Evolutionary conservation across 2,329 filamentous ascomycete genomes (phyloP).

Genomic region (Epichloe bromicola): DNA sequence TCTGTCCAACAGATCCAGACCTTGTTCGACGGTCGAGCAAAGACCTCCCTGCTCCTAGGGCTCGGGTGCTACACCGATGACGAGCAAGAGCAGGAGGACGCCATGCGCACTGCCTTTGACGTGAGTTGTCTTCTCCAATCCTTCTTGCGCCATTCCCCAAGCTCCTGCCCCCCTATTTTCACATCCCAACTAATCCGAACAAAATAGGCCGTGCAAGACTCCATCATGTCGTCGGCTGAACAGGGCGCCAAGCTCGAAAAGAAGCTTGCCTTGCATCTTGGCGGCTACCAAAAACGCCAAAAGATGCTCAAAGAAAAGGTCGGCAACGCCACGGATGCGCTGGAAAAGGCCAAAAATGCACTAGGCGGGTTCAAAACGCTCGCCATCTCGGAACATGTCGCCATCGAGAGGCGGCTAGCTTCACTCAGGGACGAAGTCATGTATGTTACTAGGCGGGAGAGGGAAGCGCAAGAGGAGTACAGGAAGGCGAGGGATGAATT

Average conservation of each 20-base stretch:
- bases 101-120: conserved; percentile 62
- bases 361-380: conserved; percentile 64
- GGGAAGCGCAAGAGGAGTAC: conserved; percentile 84
- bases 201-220: conserved; percentile 52
- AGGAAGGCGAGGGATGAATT: conserved; percentile 66
- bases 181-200: not conserved
- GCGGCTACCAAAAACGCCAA: conserved; percentile 79
- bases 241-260: conserved; percentile 82
- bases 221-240: conserved; percentile 61
- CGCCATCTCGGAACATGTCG: conserved; percentile 67
- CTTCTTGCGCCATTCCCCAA: not conserved
- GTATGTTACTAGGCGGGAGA: conserved; percentile 67
- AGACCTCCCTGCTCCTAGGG: conserved; percentile 55
- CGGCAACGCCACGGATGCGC: conserved; percentile 55
- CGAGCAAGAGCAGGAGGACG: conserved; percentile 49
- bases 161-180: not conserved
- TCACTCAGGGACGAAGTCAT: conserved; percentile 70
- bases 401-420: conserved; percentile 58
- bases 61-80: conserved; percentile 71
- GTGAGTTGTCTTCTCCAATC: conserved; percentile 30
- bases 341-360: conserved; percentile 60
- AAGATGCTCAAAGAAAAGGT: conserved; percentile 74
- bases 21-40: conserved; percentile 39
- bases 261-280: conserved; percentile 76
- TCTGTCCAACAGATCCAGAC: conserved; percentile 37